A percentile compares a stretch with the other conserved stretches of the same genome.
Evolutionary conservation across 495 filamentous ascomycete genomes (phyloP).

Genomic region (Penicillium verhagenii): DNA sequence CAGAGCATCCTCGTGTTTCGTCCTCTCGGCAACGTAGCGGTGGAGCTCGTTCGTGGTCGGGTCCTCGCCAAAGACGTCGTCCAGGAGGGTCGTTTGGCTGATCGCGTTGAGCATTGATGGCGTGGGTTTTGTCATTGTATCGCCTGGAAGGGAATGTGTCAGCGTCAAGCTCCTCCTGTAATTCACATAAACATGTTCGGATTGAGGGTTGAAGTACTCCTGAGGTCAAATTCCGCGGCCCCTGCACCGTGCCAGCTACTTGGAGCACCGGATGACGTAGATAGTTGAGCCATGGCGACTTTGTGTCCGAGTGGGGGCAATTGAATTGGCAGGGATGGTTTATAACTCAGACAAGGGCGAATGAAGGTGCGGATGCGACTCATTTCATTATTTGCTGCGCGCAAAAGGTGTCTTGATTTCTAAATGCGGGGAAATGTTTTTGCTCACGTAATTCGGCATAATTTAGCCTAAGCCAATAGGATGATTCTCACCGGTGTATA

Average conservation of each 20-base stretch:
- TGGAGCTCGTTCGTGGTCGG: conserved; percentile 73
- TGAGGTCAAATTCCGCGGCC: conserved; percentile 64
- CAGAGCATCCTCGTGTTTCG: conserved; percentile 65
- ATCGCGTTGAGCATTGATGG: conserved; percentile 71
- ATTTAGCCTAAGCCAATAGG: too few relatives aligned
- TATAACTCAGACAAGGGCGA: conserved; percentile 10
- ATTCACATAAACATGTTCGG: background rate
- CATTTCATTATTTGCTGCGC: conserved; percentile 16
- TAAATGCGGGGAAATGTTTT: conserved; percentile 15
- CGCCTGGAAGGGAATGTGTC: conserved; percentile 35
- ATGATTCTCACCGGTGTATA: too few relatives aligned
- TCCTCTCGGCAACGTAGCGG: conserved; percentile 63
- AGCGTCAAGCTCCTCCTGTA: background rate
- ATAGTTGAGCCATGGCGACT: conserved; percentile 25
- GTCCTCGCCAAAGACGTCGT: conserved; percentile 86
- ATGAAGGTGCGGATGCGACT: conserved; percentile 18
- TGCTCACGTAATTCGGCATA: too few relatives aligned
- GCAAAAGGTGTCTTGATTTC: background rate
- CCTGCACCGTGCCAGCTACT: conserved; percentile 59
- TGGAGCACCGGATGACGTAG: conserved; percentile 18
- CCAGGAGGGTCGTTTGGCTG: conserved; percentile 57
- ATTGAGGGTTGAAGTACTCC: conserved; percentile 28
- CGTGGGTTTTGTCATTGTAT: conserved; percentile 87
- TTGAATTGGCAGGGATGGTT: background rate
- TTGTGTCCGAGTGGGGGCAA: conserved; percentile 9